Conservation (phyloP, 306 rosid species). For the Cucumis cinereus region DNA sequence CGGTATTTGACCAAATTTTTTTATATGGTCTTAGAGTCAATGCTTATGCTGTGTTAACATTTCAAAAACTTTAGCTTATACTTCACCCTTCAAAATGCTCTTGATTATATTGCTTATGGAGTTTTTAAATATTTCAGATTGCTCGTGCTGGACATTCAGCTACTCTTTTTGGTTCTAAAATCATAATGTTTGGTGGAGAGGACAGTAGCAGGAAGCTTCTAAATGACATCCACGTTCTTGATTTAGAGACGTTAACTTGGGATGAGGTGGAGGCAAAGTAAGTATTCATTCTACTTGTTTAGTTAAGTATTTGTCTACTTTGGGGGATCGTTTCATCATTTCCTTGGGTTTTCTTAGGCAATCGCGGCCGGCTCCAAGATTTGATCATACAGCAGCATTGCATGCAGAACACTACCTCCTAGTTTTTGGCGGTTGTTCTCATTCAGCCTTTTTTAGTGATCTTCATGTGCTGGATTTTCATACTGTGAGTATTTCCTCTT, state of each 20-base stretch:
- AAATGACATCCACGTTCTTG: slow-evolving; percentile 75
- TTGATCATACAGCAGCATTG: slow-evolving; percentile 75
- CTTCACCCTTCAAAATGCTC: background rate
- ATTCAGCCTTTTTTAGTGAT: slow-evolving; percentile 76
- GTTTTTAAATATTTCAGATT: slow-evolving; percentile 28
- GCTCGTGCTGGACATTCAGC: slow-evolving; percentile 85
- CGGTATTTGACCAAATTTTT: slow-evolving; percentile 36
- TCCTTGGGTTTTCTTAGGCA: slow-evolving; percentile 64
- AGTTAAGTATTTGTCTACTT: slow-evolving; percentile 10
- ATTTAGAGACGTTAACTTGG: slow-evolving; percentile 85
- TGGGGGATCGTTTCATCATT: slow-evolving; percentile 19
- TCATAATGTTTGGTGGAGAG: slow-evolving; percentile 93
- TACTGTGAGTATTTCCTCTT: slow-evolving; percentile 40
- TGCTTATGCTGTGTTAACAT: slow-evolving; percentile 8
- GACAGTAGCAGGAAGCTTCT: slow-evolving; percentile 64
- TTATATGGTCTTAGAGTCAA: slow-evolving; percentile 11
- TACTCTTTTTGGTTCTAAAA: slow-evolving; percentile 67
- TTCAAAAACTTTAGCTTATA: background rate
- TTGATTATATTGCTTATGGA: slow-evolving; percentile 12
- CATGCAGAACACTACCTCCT: slow-evolving; percentile 68
- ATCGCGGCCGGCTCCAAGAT: slow-evolving; percentile 87
- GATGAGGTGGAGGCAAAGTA: slow-evolving; percentile 47
- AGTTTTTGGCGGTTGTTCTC: slow-evolving; percentile 93
- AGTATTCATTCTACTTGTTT: slow-evolving; percentile 26
- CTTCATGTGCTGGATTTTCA: slow-evolving; percentile 79